Conservation (phyloP, 805 yeast species). For the Soucietia sequanensis region DNA sequence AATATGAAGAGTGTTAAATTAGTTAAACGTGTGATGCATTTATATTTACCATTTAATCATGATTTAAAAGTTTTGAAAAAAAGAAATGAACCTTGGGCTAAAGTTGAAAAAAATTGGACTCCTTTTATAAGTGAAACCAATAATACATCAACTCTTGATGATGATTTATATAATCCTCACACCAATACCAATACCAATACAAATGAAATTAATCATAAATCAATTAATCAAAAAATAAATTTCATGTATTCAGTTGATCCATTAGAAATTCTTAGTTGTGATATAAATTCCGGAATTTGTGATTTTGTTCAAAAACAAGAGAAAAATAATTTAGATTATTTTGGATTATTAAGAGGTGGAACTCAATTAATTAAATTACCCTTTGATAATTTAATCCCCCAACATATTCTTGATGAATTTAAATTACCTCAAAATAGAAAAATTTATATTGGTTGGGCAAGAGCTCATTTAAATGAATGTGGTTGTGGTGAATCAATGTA, state of each 20-base stretch:
- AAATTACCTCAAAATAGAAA: conserved; percentile 18
- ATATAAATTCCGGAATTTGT: conserved; percentile 24
- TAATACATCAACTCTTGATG: not conserved
- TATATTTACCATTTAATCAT: conserved; percentile 12
- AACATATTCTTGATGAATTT: conserved; percentile 7
- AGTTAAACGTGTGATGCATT: conserved; percentile 9
- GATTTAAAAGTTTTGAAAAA: conserved; percentile 12
- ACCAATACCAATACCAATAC: not conserved
- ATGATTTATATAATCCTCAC: too few relatives aligned
- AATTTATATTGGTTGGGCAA: conserved; percentile 20
- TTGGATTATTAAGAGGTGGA: conserved; percentile 33
- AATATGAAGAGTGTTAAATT: conserved; percentile 9
- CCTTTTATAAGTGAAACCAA: conserved; percentile 14
- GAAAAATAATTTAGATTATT: conserved; percentile 13
- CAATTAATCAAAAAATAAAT: conserved; percentile 11
- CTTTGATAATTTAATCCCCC: conserved; percentile 12
- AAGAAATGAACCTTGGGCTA: conserved; percentile 12
- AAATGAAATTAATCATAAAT: conserved; percentile 1
- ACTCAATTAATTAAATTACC: conserved; percentile 24
- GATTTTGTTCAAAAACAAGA: conserved; percentile 20
- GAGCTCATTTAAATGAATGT: conserved; percentile 20
- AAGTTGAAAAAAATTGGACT: conserved; percentile 27
- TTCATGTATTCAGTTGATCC: conserved; percentile 27
- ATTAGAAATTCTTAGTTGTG: conserved; percentile 29
- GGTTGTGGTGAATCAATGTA: conserved; percentile 24